These are phyloP conservation scores for Aspergillus cristatus DNA, from an alignment of 495 filamentous ascomycete species.

Conservation along the genomic window DNA sequence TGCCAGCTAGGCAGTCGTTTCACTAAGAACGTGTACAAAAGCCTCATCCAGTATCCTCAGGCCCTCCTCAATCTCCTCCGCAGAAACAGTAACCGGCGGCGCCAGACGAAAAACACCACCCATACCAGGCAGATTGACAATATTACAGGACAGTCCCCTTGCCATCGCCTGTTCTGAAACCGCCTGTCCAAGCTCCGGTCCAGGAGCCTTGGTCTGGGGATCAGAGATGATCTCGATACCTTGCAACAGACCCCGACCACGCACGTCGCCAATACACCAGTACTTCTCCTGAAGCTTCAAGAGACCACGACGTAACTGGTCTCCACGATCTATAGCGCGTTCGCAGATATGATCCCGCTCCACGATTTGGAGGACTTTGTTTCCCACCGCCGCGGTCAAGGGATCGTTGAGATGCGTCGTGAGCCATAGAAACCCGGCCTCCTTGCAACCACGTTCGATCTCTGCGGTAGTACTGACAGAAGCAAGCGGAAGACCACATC, in stretches of 20 bases:
- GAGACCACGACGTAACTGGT: constrained; percentile 32
- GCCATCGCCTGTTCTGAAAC: constrained; percentile 37
- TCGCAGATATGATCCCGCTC: constrained; percentile 38
- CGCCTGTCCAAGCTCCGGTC: constrained; percentile 33
- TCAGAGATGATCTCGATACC: constrained; percentile 46
- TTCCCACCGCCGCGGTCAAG: constrained; percentile 42
- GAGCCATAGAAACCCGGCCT: constrained; percentile 18
- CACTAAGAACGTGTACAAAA: constrained; percentile 20
- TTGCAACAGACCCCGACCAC: constrained; percentile 43
- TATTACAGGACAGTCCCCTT: constrained; percentile 43
- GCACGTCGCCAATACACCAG: constrained; percentile 47
- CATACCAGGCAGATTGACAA: constrained; percentile 42
- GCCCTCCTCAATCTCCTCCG: constrained; percentile 40
- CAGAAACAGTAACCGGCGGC: constrained; percentile 45
- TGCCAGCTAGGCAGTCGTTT: too few species aligned
- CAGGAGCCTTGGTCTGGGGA: constrained; percentile 31
- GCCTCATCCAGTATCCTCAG: constrained; percentile 39
- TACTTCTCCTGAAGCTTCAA: constrained; percentile 34
- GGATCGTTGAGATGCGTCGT: constrained; percentile 46
- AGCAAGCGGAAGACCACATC: constrained; percentile 43
- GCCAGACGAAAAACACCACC: constrained; percentile 48
- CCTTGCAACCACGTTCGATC: constrained; percentile 33
- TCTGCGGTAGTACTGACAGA: constrained; percentile 39
- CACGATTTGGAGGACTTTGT: constrained; percentile 48
- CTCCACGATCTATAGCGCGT: constrained; percentile 28